phyloP scores from a whole-genome alignment of 306 rosid species.

The Gynostemma pentaphyllum region DNA sequence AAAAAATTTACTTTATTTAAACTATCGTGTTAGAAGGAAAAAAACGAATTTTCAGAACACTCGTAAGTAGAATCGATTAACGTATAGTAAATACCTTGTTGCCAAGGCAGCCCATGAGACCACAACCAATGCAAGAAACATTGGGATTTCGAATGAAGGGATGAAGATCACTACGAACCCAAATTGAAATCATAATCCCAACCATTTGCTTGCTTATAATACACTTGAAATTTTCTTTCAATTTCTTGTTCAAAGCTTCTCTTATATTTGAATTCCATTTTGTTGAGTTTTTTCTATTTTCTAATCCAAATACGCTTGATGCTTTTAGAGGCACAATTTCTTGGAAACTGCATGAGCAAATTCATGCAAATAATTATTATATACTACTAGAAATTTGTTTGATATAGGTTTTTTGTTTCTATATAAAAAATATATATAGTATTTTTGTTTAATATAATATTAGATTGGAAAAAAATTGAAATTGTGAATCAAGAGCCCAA shows the following conservation, averaged over 20 bases:
- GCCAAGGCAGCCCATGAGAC: constrained; percentile 79
- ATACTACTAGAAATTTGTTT: background rate
- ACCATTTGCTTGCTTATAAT: constrained; percentile 89
- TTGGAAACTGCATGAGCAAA: constrained; percentile 52
- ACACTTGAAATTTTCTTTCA: constrained; percentile 40
- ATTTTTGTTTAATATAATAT: no score
- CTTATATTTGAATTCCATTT: constrained; percentile 70
- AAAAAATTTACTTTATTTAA: no score
- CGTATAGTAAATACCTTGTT: constrained; percentile 71
- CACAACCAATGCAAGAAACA: constrained; percentile 82
- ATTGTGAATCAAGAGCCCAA: no score
- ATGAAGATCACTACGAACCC: constrained; percentile 53
- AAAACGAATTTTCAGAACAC: no score
- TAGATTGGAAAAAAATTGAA: no score
- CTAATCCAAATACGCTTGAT: constrained; percentile 68
- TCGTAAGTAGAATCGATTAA: no score
- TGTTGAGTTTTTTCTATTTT: constrained; percentile 33
- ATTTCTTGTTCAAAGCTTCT: constrained; percentile 45
- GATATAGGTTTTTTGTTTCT: no score
- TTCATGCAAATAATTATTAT: background rate
- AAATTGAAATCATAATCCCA: constrained; percentile 70
- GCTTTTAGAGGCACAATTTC: constrained; percentile 83
- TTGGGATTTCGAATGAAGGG: constrained; percentile 53
- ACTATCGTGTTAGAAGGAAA: no score
- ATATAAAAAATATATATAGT: no score